Conservation (phyloP, 1,139 yeast species). For the Pichia sp. region DNA sequence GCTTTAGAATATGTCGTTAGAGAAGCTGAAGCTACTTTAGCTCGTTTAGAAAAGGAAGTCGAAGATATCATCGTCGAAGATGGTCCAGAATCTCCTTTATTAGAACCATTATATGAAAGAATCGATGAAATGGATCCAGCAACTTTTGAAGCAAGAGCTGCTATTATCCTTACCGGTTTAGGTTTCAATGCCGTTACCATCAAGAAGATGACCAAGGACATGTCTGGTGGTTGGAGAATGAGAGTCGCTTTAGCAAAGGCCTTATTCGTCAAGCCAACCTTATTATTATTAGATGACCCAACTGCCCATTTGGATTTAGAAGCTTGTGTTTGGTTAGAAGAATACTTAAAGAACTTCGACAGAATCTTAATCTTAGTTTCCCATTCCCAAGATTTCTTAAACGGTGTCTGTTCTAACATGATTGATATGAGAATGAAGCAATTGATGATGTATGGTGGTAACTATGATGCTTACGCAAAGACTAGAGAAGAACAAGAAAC, state of each 20-base stretch:
- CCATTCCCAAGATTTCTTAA: slow-evolving; percentile 98
- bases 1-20: slow-evolving; percentile 96
- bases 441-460: slow-evolving; percentile 89
- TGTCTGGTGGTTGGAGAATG: slow-evolving; percentile 99
- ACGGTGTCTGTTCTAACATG: slow-evolving; percentile 98
- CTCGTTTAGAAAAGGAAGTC: slow-evolving; percentile 85
- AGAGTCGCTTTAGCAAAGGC: slow-evolving; percentile 89
- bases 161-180: slow-evolving; percentile 92
- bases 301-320: slow-evolving; percentile 99
- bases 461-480: slow-evolving; percentile 94
- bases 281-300: slow-evolving; percentile 91
- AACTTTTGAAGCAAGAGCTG: slow-evolving; percentile 96
- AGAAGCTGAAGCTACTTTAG: slow-evolving; percentile 93
- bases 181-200: slow-evolving; percentile 90
- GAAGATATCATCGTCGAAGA: slow-evolving; percentile 88
- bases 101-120: slow-evolving; percentile 91
- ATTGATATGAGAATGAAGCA: slow-evolving; percentile 88
- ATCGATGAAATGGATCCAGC: slow-evolving; percentile 95
- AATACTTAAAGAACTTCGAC: slow-evolving; percentile 91
- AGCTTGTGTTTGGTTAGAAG: slow-evolving; percentile 99
- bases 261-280: slow-evolving; percentile 79
- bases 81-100: slow-evolving; percentile 88
- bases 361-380: slow-evolving; percentile 93
- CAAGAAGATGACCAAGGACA: slow-evolving; percentile 89
- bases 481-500: slow-evolving; percentile 94